Base-by-base conservation (phyloP, 2,329 filamentous ascomycete species). In the Harringtonia lauricola region DNA sequence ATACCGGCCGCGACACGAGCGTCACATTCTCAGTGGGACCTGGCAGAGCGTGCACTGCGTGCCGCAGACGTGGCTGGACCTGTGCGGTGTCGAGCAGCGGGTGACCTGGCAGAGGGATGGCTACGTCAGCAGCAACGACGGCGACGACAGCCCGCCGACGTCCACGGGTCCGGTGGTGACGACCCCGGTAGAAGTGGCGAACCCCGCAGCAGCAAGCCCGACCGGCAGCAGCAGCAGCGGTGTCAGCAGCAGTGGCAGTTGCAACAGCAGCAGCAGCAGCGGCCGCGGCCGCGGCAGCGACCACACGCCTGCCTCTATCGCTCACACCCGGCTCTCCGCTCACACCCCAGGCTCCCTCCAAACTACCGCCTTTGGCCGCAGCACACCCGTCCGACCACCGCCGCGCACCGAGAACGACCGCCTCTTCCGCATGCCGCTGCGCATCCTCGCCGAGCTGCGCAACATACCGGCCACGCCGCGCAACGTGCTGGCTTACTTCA, bases 351-450 rank as follows among this genome's bases (percentile, higher is more conserved):
- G n/a, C n/a, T n/a, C n/a, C n/a, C n/a, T n/a, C n/a, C n/a, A n/a
- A n/a, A n/a, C n/a, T n/a, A n/a, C n/a, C n/a, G n/a, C n/a, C n/a
- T n/a, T n/a, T n/a, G 19, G 15, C 3, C 18, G 14, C 3, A 14
- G 21, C 15, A 15, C n/a, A 8, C n/a, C 22, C 42, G 21, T 24
- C 18, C n/a, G 19, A 29, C 17, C 21, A 38, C n/a, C n/a, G n/a
- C n/a, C n/a, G n/a, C n/a, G n/a, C 28, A 44, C 26, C 40, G 45
- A 48, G 18, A 34, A 34, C 10, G 49, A 53, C 39, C 40, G 43
- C 3, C 21, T 53, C 10, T 54, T 49, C 46, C 49, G 49, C 8
- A 45, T 37, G 8, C 51, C 48, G 4, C 36, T 55, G 29, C 49
- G 48, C 28, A 39, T 54, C 3, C 19, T 54, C 1, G 48, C 49